These are phyloP conservation scores for Dianthus caryophyllus DNA, from an alignment of 148 eudicot species.

Conservation along the genomic window DNA sequence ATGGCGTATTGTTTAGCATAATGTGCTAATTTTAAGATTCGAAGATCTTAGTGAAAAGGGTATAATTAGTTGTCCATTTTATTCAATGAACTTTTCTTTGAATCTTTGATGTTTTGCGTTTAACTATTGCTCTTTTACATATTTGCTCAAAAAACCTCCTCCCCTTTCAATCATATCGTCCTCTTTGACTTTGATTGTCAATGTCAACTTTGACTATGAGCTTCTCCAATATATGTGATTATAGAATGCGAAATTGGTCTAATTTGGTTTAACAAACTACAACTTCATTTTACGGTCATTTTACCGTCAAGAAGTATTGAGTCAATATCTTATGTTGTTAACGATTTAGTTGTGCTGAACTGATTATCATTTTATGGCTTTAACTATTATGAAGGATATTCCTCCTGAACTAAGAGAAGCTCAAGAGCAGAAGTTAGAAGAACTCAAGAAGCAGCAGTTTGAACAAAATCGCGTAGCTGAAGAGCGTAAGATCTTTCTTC, in stretches of 20 bases:
- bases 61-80: background rate
- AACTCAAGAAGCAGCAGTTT: conserved; percentile 74
- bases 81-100: no score
- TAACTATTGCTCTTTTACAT: background rate
- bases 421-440: conserved; percentile 72
- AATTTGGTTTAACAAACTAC: no score
- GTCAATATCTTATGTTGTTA: background rate
- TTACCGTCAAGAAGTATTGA: background rate
- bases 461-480: conserved; percentile 59
- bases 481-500: conserved; percentile 70
- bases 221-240: no score
- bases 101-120: background rate
- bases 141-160: background rate
- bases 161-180: background rate
- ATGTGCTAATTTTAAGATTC: background rate
- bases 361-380: background rate
- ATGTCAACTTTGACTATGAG: background rate
- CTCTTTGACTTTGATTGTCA: background rate
- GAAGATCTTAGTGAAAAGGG: background rate
- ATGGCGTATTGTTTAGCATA: background rate
- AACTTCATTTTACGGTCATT: no score
- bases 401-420: conserved; percentile 73
- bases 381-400: conserved; percentile 52
- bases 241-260: no score
- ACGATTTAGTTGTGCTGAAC: background rate